phyloP scores from a whole-genome alignment of 139 green algal genomes.

The Chlorella sp. region DNA sequence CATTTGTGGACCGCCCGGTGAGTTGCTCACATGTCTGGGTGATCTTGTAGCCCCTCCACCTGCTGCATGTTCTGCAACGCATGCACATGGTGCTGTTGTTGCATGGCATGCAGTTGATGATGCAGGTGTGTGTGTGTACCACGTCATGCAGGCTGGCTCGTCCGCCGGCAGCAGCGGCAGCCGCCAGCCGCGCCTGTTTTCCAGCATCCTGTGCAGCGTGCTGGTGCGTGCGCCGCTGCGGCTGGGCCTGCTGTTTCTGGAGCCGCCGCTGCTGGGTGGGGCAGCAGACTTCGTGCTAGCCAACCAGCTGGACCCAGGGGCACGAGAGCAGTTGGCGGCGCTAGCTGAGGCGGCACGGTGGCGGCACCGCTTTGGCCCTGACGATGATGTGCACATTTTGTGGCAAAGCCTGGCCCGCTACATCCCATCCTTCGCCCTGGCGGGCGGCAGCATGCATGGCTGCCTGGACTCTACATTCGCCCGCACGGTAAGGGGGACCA shows the following conservation, averaged over 20 bases:
- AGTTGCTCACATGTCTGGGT: no score
- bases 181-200: not conserved
- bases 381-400: not conserved
- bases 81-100: no score
- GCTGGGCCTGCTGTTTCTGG: not conserved
- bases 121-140: no score
- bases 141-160: not conserved
- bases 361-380: not conserved
- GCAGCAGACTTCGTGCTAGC: not conserved
- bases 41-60: no score
- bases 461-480: not conserved
- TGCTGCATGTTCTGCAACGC: no score
- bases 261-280: not conserved
- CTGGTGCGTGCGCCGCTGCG: not conserved
- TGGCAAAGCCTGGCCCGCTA: not conserved
- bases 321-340: not conserved
- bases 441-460: not conserved
- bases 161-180: not conserved
- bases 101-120: no score
- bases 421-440: not conserved
- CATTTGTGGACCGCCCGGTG: not conserved
- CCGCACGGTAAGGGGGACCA: not conserved
- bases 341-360: not conserved
- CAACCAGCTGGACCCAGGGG: not conserved
- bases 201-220: not conserved